Conservation (phyloP, 805 yeast species). For the Candida quercuum region DNA sequence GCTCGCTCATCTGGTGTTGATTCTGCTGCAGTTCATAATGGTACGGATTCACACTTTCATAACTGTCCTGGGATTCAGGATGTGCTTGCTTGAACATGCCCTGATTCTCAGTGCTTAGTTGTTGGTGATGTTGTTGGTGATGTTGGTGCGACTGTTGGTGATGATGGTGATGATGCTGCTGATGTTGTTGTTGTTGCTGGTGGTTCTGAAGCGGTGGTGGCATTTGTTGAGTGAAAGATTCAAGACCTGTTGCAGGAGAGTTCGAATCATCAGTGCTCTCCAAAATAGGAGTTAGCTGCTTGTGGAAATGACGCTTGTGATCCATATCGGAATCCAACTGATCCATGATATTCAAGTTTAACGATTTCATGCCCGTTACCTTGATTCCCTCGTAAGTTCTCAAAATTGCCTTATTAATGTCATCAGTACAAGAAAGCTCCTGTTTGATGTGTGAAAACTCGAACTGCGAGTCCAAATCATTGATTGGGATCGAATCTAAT, state of each 20-base stretch:
- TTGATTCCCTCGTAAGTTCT: no score
- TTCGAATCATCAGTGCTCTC: background rate
- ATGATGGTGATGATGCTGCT: background rate
- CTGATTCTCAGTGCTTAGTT: no score
- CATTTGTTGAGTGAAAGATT: no score
- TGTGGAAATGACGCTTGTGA: background rate
- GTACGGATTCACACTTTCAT: no score
- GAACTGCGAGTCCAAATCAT: conserved; percentile 4
- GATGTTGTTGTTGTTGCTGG: conserved; percentile 3
- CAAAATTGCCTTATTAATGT: background rate
- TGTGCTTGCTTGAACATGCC: no score
- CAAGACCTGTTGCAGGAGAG: background rate
- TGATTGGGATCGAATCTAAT: conserved; percentile 3
- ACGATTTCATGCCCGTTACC: no score
- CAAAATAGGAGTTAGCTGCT: background rate
- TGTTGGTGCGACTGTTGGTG: no score
- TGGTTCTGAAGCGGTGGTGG: conserved; percentile 6
- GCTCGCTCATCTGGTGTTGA: no score
- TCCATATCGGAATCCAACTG: background rate
- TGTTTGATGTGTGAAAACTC: background rate
- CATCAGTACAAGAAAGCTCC: background rate
- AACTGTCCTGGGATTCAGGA: no score
- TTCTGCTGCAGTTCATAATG: no score
- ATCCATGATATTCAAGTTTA: background rate
- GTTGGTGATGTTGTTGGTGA: no score